Percentiles rank a stretch among this genome's conserved stretches.
phyloP scores from a whole-genome alignment of 1,284 basidiomycete species.

The Pholiota adiposa region DNA sequence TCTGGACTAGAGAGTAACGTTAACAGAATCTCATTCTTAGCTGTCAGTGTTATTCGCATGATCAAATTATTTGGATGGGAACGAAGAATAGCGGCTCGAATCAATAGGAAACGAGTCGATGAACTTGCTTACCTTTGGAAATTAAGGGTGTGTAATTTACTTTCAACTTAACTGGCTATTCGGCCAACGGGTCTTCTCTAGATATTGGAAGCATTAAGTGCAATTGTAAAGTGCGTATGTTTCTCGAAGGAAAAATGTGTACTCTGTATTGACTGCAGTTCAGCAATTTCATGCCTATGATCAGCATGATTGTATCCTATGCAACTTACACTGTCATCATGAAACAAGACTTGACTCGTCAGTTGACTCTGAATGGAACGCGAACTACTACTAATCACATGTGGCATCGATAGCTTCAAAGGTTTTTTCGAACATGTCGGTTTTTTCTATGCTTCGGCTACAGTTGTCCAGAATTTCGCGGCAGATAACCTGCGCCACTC shows the following conservation, averaged over 20 bases:
- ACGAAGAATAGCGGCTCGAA: slow-evolving; percentile 48
- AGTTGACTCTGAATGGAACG: too few species aligned
- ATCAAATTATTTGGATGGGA: slow-evolving; percentile 61
- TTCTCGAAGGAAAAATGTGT: not conserved
- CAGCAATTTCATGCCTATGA: slow-evolving; percentile 60
- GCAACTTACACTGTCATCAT: slow-evolving; percentile 54
- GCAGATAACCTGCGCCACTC: slow-evolving; percentile 11
- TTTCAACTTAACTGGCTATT: not conserved
- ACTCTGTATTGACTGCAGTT: not conserved
- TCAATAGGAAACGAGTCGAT: slow-evolving; percentile 54
- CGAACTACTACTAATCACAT: too few species aligned
- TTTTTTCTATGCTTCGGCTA: slow-evolving; percentile 30
- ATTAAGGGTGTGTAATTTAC: slow-evolving; percentile 31
- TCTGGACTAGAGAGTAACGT: too few species aligned
- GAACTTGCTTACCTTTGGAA: slow-evolving; percentile 54
- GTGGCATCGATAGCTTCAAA: slow-evolving; percentile 12
- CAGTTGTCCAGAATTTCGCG: slow-evolving; percentile 20
- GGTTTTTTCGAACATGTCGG: slow-evolving; percentile 26
- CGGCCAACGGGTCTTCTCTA: not conserved
- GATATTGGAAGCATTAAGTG: not conserved
- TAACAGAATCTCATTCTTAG: slow-evolving; percentile 5
- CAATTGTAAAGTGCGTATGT: not conserved
- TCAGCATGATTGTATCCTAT: slow-evolving; percentile 74
- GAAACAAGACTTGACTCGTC: slow-evolving; percentile 35
- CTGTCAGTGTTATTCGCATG: slow-evolving; percentile 41